Base-by-base conservation (phyloP, 495 filamentous ascomycete species). In the Hypoxylon subgilvum region DNA sequence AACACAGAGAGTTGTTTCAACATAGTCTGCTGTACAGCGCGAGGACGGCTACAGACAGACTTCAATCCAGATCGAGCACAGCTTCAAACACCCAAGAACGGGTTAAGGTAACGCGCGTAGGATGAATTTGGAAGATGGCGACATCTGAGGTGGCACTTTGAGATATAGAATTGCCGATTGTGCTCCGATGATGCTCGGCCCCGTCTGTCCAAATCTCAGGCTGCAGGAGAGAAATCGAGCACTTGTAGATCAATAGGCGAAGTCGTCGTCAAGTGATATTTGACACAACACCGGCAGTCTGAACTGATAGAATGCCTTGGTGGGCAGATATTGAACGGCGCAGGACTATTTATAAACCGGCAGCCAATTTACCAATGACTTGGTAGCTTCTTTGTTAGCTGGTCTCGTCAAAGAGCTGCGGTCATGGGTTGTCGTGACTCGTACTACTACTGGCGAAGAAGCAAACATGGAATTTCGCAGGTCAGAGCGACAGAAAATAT, bases 151-250 rank as follows among this genome's bases (percentile, higher is more conserved):
- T 58, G 43, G 43, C 38, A 63, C 42, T 43, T 53, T 38, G n/a
- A n/a, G 51, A 25, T 34, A 49, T 54, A 36, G 53, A 58, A 54
- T 14, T 49, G 54, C 54, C 61, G 61, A 58, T 46, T 19, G 43
- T 64, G 53, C 35, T 64, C 61, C 54, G 61, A 58, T 64, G 41
- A 57, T 57, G 60, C 48, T 64, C 49, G 52, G 52, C 53, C 43
- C 61, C 49, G 43, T 64, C 43, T 57, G 34, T 34, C 36, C 53
- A 44, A 52, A 63, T 63, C 42, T 63, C 35, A 52, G 16, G 21
- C 48, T 63, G 59, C 59, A 57, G 59, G 28, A 63, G 19, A 38
- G 22, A 28, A 57, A 31, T 56, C 50, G 39, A 25, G 30, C 14
- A 51, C 43, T 13, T 34, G 57, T 38, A 13, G 50, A 45, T 55